Conservation (phyloP, 1,139 yeast genomes). For the Scheffersomyces illinoinensis region DNA sequence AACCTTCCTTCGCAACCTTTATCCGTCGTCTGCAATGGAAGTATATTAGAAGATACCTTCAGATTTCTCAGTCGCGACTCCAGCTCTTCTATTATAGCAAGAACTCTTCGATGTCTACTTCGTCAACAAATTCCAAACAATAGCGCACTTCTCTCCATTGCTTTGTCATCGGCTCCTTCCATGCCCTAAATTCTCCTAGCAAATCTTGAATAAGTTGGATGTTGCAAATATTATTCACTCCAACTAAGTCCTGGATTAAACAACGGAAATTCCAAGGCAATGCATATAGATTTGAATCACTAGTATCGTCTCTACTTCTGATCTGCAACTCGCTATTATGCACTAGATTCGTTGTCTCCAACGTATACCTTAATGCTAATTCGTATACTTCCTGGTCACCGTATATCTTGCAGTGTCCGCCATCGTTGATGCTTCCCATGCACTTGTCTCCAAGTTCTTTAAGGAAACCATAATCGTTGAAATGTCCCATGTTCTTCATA, state of each 20-base stretch:
- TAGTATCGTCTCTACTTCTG: background rate
- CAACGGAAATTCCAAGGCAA: slow-evolving; percentile 45
- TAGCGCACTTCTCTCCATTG: slow-evolving; percentile 44
- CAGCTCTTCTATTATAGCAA: slow-evolving; percentile 8
- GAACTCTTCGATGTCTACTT: slow-evolving; percentile 35
- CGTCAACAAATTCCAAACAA: slow-evolving; percentile 38
- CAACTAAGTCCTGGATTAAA: slow-evolving; percentile 35
- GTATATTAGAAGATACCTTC: background rate
- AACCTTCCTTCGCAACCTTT: background rate
- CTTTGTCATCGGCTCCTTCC: slow-evolving; percentile 39
- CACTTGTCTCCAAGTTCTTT: slow-evolving; percentile 34
- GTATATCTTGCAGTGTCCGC: slow-evolving; percentile 33
- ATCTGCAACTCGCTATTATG: slow-evolving; percentile 1
- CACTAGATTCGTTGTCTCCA: slow-evolving; percentile 39
- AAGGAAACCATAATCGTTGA: slow-evolving; percentile 31
- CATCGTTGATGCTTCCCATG: slow-evolving; percentile 22
- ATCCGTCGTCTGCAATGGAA: background rate
- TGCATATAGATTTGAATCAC: slow-evolving; percentile 20
- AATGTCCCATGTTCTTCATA: slow-evolving; percentile 39
- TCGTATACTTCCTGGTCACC: slow-evolving; percentile 26
- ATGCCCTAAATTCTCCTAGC: slow-evolving; percentile 30
- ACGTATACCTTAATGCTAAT: slow-evolving; percentile 31
- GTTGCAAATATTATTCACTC: slow-evolving; percentile 39
- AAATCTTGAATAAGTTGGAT: slow-evolving; percentile 29
- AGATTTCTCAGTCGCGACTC: background rate